phyloP scores from a whole-genome alignment of 139 green algal genomes.

The Chlamydomonas sp. region DNA sequence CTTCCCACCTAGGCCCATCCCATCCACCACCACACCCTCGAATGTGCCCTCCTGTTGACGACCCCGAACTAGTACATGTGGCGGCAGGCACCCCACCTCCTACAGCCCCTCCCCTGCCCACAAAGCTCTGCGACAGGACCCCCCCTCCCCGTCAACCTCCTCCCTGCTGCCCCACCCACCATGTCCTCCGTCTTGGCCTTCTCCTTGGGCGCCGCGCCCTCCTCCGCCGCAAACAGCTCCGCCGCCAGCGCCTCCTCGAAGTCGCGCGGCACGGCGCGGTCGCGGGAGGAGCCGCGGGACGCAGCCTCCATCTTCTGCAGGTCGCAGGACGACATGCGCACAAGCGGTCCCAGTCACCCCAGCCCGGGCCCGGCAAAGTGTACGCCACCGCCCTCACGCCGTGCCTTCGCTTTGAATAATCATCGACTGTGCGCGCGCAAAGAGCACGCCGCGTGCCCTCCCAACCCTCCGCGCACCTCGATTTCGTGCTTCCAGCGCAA shows the following conservation, averaged over 20 bases:
- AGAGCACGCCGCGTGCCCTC: no score
- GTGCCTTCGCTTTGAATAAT: no score
- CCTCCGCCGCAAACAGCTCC: slow-evolving; percentile 62
- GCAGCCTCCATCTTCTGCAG: slow-evolving; percentile 51
- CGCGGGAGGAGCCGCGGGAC: slow-evolving; percentile 17
- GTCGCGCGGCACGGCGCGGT: slow-evolving; percentile 46
- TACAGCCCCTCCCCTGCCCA: neutral
- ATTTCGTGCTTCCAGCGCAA: no score
- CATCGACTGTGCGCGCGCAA: no score
- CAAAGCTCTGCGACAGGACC: neutral
- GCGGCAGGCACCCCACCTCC: neutral
- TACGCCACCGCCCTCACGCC: no score
- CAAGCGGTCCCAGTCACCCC: neutral
- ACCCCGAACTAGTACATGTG: neutral
- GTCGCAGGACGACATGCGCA: neutral
- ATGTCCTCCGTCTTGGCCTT: slow-evolving; percentile 48
- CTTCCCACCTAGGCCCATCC: slow-evolving; percentile 58
- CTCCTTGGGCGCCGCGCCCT: slow-evolving; percentile 30
- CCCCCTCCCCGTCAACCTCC: neutral
- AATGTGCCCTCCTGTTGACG: slow-evolving; percentile 35
- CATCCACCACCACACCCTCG: slow-evolving; percentile 67
- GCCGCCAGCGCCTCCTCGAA: slow-evolving; percentile 71
- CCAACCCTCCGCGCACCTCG: no score
- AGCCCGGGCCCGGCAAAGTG: no score
- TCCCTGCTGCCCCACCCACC: neutral